Evolutionary conservation across 371 early-diverging fungal genomes (phyloP).

Genomic region (Basidiobolus meristosporus): DNA sequence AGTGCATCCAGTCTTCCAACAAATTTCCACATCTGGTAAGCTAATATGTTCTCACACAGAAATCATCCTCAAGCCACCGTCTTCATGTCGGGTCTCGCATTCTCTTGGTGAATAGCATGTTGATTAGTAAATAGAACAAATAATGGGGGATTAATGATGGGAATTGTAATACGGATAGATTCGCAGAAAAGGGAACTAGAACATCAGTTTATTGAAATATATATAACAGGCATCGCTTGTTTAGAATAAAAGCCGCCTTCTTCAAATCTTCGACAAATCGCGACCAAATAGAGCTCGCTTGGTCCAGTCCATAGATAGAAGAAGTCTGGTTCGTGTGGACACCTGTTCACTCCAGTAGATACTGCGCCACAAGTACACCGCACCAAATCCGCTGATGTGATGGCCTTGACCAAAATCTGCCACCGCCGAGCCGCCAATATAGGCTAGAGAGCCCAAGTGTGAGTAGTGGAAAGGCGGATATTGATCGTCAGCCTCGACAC

Average conservation of each 20-base stretch:
- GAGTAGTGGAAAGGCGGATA: constrained; percentile 29
- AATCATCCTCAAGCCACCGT: too few relatives aligned
- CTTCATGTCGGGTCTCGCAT: too few relatives aligned
- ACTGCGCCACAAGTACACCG: constrained; percentile 43
- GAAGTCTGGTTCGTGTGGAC: constrained; percentile 35
- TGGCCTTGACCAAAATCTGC: constrained; percentile 31
- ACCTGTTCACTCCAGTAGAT: constrained; percentile 41
- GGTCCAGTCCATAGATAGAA: constrained; percentile 34
- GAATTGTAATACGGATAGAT: too few relatives aligned
- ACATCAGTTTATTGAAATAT: too few relatives aligned
- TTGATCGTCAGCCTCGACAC: constrained; percentile 5
- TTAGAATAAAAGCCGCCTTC: too few relatives aligned
- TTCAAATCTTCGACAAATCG: constrained; percentile 55
- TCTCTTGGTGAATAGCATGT: too few relatives aligned
- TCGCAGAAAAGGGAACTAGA: too few relatives aligned
- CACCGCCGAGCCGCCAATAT: constrained; percentile 59
- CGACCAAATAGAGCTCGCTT: constrained; percentile 40
- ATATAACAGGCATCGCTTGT: too few relatives aligned
- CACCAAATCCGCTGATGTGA: constrained; percentile 17
- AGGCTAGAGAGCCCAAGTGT: constrained; percentile 62
- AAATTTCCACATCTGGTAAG: too few relatives aligned
- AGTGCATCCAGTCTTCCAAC: neutral
- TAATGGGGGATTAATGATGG: too few relatives aligned
- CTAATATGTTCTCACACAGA: too few relatives aligned
- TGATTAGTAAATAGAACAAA: too few relatives aligned